Percentiles rank a stretch among this genome's conserved stretches.
phyloP scores from a whole-genome alignment of 768 basidiomycete species.

The Punctularia strigosozonata region DNA sequence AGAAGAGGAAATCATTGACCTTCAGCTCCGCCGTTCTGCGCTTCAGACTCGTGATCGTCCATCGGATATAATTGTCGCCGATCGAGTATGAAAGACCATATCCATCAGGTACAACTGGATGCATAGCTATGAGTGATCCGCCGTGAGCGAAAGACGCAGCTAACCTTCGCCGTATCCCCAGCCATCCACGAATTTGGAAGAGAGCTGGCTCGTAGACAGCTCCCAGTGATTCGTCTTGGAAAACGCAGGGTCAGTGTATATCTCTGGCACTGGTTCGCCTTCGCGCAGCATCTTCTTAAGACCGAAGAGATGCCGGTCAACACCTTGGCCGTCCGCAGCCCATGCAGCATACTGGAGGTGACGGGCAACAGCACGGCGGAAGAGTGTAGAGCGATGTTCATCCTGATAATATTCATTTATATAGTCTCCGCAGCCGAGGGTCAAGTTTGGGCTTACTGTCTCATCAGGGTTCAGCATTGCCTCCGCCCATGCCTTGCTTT shows the following conservation, averaged over 20 bases:
- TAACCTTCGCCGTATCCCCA: constrained; percentile 97
- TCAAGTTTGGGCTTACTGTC: constrained; percentile 26
- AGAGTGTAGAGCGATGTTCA: constrained; percentile 46
- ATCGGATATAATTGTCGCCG: constrained; percentile 71
- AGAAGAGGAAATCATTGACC: too few relatives aligned
- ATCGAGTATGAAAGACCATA: constrained; percentile 90
- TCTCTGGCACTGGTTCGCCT: constrained; percentile 59
- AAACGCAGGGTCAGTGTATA: constrained; percentile 69
- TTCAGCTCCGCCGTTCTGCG: constrained; percentile 38
- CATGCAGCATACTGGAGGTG: constrained; percentile 83
- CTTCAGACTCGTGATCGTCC: constrained; percentile 79
- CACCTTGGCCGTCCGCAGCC: constrained; percentile 91
- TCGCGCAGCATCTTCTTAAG: constrained; percentile 70
- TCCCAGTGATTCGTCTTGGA: constrained; percentile 78
- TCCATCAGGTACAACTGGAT: constrained; percentile 76
- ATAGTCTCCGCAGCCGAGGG: background rate
- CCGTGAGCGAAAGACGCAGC: constrained; percentile 10
- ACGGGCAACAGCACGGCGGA: constrained; percentile 64
- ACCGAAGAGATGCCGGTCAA: constrained; percentile 93
- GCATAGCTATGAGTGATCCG: constrained; percentile 5
- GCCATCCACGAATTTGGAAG: constrained; percentile 71
- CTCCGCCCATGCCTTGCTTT: constrained; percentile 78
- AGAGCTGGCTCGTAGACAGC: constrained; percentile 82
- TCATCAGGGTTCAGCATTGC: constrained; percentile 63
- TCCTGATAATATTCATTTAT: constrained; percentile 27